Conservation (phyloP, 2,329 filamentous ascomycete genomes). For the Ceratocystiopsis minuta region DNA sequence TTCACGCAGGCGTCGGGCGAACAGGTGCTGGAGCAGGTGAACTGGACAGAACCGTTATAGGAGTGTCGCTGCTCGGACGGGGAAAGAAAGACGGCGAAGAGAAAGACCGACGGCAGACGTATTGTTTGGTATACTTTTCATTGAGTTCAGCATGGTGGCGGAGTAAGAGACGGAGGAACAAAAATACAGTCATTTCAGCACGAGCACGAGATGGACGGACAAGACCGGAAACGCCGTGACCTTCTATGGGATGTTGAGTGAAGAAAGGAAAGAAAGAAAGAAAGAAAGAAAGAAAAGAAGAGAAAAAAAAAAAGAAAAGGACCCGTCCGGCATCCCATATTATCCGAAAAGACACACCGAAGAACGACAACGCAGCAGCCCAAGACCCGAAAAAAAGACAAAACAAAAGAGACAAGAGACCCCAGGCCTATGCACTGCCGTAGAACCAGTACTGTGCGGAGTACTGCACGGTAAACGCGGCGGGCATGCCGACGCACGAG, state of each 20-base stretch:
- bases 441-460: slow-evolving; percentile 48
- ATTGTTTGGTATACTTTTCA: background rate
- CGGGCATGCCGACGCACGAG: slow-evolving; percentile 48
- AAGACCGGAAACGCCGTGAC: too few relatives aligned
- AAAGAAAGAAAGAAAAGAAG: background rate
- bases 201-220: background rate
- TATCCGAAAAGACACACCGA: background rate
- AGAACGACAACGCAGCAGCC: background rate
- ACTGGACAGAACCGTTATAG: slow-evolving; percentile 68
- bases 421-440: slow-evolving; percentile 8
- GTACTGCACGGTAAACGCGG: slow-evolving; percentile 59
- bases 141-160: background rate
- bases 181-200: background rate
- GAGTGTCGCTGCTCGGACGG: background rate
- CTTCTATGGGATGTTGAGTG: background rate
- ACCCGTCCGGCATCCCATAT: too few relatives aligned
- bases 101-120: background rate
- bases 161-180: too few relatives aligned
- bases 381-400: background rate
- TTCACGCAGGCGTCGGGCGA: slow-evolving; percentile 55
- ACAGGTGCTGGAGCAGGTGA: slow-evolving; percentile 76
- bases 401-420: background rate
- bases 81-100: too few relatives aligned
- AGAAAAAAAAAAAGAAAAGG: background rate
- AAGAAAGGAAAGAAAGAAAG: background rate